Base-by-base conservation (phyloP, 352 stramenopile species). In the Globisporangium parvum region DNA sequence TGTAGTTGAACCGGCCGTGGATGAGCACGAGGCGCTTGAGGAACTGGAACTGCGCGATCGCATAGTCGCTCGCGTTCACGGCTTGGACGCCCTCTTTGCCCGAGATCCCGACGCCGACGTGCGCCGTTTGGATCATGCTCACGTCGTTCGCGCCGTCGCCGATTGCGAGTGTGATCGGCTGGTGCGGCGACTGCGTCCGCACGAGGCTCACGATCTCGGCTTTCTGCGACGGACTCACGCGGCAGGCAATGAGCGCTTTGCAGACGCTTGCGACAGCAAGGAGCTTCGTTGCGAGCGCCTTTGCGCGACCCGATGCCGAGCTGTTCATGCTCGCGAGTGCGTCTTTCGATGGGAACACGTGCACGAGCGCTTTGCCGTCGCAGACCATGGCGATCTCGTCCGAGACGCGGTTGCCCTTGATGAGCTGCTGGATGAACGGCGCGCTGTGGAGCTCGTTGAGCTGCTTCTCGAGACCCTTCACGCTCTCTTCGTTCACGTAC, bases 41-140 rank as follows among this genome's bases (percentile, higher is more conserved):
- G 59, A 96, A 98, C 15, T 90, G 75, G 65, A 99, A 99, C 64
- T 99, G n/a, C n/a, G n/a, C n/a, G n/a, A n/a, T n/a, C n/a, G n/a
- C n/a, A n/a, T n/a, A n/a, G n/a, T n/a, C n/a, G 44, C 81, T 92
- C 15, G 86, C 86, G 67, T 99, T 99, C 17, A 98, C 96, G n/a
- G 97, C 97, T 60, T 99, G 96, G 18, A 97, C 83, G 8, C 97
- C 97, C 73, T 98, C 93, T 49, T 97, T 88, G 0, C 93, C 93
- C 1, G 78, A 93, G 42, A 98, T 97, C 11, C 93, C 93, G 26
- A 98, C 85, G 48, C 92, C 93, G 8, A 98, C 86, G 62, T 98
- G 87, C 3, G 88, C 92, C 4, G 75, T 72, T 67, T 97, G 89
- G 56, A 98, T 97, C 95, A 98, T 98, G 20, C 82, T 88, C 0